Conservation (phyloP, 2,329 filamentous ascomycete genomes). For the Periconia macrospinosa region DNA sequence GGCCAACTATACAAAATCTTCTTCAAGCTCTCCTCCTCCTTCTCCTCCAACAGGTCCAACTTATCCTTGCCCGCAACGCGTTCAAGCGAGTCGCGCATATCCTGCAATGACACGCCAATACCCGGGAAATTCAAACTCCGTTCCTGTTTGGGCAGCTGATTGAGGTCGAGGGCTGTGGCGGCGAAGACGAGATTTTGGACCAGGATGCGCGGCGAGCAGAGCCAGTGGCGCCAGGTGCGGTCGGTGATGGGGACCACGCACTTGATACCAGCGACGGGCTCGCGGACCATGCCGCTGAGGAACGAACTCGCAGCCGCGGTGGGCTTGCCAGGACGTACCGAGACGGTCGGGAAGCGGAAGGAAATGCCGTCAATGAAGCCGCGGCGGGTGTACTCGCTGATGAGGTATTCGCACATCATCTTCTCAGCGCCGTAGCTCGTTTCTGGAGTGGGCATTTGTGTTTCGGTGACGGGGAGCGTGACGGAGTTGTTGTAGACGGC, state of each 20-base stretch:
- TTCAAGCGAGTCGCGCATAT: constrained; percentile 57
- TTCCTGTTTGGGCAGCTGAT: constrained; percentile 48
- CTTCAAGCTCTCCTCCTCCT: constrained; percentile 49
- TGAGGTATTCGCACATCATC: constrained; percentile 59
- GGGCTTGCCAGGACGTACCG: constrained; percentile 59
- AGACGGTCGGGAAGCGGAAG: constrained; percentile 61
- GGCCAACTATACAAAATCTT: constrained; percentile 57
- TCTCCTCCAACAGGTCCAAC: constrained; percentile 50
- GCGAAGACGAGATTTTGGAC: constrained; percentile 55
- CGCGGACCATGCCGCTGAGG: constrained; percentile 62
- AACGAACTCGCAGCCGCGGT: constrained; percentile 62
- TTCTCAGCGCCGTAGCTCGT: constrained; percentile 64
- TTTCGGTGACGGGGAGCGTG: constrained; percentile 14
- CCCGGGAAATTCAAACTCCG: constrained; percentile 46
- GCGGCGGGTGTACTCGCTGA: constrained; percentile 62
- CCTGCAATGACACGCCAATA: constrained; percentile 50
- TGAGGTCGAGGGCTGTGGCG: constrained; percentile 41
- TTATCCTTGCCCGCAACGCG: constrained; percentile 55
- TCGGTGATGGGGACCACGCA: constrained; percentile 50
- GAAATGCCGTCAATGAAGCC: constrained; percentile 59
- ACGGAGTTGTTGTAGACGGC: constrained; percentile 63
- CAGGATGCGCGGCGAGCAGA: constrained; percentile 57
- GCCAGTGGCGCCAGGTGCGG: constrained; percentile 55
- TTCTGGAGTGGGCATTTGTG: constrained; percentile 58
- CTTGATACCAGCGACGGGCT: constrained; percentile 58